phyloP scores from a whole-genome alignment of 2,329 filamentous ascomycete genomes.

The Phyllosticta citrichinensis region DNA sequence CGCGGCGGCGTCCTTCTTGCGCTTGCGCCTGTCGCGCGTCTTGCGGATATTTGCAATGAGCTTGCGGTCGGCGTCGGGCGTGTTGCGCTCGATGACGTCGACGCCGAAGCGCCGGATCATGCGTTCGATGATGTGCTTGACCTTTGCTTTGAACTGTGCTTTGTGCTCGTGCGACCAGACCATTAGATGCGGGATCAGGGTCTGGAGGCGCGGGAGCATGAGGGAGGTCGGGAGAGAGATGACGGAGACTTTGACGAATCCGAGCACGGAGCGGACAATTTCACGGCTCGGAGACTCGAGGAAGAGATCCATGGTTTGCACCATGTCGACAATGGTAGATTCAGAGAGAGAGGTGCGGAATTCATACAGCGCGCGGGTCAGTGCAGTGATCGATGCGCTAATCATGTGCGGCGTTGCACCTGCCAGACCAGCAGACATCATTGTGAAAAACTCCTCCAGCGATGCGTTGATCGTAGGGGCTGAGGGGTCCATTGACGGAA shows the following conservation, averaged over 20 bases:
- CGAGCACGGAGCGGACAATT: constrained; percentile 87
- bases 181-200: constrained; percentile 80
- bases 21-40: constrained; percentile 81
- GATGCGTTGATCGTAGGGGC: constrained; percentile 68
- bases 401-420: constrained; percentile 95
- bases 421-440: constrained; percentile 92
- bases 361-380: constrained; percentile 87
- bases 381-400: constrained; percentile 87
- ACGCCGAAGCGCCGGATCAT: constrained; percentile 88
- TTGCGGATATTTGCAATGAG: constrained; percentile 92
- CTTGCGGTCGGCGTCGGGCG: constrained; percentile 79
- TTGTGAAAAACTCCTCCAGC: constrained; percentile 93
- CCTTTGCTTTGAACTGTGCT: constrained; percentile 90
- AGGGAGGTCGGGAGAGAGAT: constrained; percentile 73
- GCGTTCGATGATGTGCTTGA: constrained; percentile 94
- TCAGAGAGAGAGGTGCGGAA: constrained; percentile 63
- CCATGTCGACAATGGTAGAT: constrained; percentile 68
- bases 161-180: constrained; percentile 98
- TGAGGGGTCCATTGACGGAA: constrained; percentile 75
- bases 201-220: constrained; percentile 65
- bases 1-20: constrained; percentile 63
- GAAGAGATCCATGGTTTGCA: constrained; percentile 93
- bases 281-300: constrained; percentile 93
- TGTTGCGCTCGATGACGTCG: constrained; percentile 66
- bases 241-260: constrained; percentile 93